Conservation (phyloP, 2,329 filamentous ascomycete species). For the Aspergillus chevalieri region DNA sequence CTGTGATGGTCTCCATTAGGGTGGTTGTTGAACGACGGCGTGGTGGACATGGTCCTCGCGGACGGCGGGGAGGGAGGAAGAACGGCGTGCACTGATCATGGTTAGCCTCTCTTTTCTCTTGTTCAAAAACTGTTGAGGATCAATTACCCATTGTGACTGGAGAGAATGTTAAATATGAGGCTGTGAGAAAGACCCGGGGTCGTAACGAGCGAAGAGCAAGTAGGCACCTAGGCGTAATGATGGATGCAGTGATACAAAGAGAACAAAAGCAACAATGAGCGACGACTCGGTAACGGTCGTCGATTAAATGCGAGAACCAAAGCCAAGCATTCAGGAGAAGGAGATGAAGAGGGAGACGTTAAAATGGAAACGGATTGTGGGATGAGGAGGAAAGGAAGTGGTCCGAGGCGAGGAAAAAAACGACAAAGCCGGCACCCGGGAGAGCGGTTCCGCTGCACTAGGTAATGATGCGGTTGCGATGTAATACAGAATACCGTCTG, state of each 20-base stretch:
- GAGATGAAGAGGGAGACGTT: background rate
- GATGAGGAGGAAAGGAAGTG: constrained; percentile 2
- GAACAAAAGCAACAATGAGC: background rate
- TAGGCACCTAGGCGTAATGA: background rate
- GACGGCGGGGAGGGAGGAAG: constrained; percentile 14
- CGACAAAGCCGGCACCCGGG: constrained; percentile 12
- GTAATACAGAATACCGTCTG: background rate
- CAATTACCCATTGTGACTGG: constrained; percentile 16
- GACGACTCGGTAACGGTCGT: background rate
- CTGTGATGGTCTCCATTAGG: constrained; percentile 21
- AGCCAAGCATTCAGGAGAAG: background rate
- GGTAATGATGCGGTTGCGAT: constrained; percentile 4
- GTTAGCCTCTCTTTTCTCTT: background rate
- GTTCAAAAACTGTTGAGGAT: background rate
- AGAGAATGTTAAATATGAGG: background rate
- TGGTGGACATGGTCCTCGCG: constrained; percentile 20
- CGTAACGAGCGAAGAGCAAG: background rate
- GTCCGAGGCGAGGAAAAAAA: background rate
- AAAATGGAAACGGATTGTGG: constrained; percentile 4
- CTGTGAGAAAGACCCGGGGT: background rate
- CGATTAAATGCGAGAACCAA: background rate
- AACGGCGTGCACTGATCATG: constrained; percentile 26
- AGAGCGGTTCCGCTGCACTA: constrained; percentile 16
- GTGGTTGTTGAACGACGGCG: constrained; percentile 16
- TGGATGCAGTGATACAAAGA: background rate